These are phyloP conservation scores for Fraxinus baroniana DNA, from an alignment of 305 asterid genomes.

Conservation along the genomic window DNA sequence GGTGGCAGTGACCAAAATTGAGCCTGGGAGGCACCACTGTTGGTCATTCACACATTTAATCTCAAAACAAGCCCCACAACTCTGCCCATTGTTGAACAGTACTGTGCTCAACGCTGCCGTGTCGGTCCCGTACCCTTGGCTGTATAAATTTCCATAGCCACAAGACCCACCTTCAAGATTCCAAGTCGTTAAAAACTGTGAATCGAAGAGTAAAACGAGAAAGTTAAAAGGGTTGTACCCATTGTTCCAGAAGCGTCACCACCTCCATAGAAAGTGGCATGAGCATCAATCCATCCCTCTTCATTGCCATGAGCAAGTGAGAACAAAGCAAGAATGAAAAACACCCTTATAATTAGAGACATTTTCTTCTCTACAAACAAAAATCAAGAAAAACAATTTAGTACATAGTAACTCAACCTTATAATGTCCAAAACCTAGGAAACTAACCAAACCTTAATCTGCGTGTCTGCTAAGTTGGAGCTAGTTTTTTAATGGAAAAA, in stretches of 20 bases:
- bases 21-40: constrained; percentile 34
- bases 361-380: not conserved
- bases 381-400: not conserved
- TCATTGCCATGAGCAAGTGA: constrained; percentile 13
- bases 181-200: not conserved
- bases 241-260: constrained; percentile 59
- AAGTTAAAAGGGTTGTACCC: constrained; percentile 26
- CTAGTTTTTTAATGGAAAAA: not conserved
- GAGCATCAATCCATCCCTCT: constrained; percentile 46
- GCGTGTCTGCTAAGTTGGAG: not conserved
- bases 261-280: constrained; percentile 59
- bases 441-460: not conserved
- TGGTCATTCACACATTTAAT: constrained; percentile 38
- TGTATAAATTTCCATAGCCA: constrained; percentile 52
- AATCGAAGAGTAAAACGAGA: not conserved
- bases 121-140: constrained; percentile 51
- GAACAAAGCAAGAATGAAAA: constrained; percentile 8
- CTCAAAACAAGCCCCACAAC: constrained; percentile 56
- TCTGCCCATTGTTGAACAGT: constrained; percentile 44
- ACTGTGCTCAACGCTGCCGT: constrained; percentile 54
- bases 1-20: constrained; percentile 49
- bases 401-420: not conserved
- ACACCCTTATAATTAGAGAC: not conserved
- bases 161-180: constrained; percentile 46
- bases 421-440: not conserved